Base-by-base conservation (phyloP, 257 asterid genomes). In the Scutellaria minor region DNA sequence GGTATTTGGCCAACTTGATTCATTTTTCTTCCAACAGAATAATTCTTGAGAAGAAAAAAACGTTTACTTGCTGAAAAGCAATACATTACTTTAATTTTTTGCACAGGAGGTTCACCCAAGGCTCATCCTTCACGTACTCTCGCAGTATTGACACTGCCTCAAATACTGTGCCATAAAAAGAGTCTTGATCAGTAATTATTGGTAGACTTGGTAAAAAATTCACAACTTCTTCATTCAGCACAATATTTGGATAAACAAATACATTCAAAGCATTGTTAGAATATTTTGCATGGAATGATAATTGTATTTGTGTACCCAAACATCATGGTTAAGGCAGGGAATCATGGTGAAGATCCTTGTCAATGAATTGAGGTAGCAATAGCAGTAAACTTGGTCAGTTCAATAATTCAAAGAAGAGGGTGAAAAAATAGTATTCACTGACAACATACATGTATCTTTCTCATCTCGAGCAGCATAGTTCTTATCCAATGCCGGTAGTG, bases 41-140 rank as follows among this genome's bases (percentile, higher is more conserved):
- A 59, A 8, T 5, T 57, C 7, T 64, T 48, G 24, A 77, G 9
- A 56, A 70, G 51, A 13, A n/a, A 64, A 62, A 11, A 4, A 48
- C 44, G 7, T 13, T 60, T 40, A 77, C 31, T 45, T 15, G 57
- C 64, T 62, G 60, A 62, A 83, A 60, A 54, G 48, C 20, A 72
- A 31, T 31, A 45, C 64, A 10, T 20, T 90, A 91, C 98, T 90
- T 87, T 66, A 89, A 79, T 75, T 85, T 82, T 84, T 79, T 27
- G 81, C 96, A 88, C 20, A 94, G 80, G 78, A 87, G 88, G 78
- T 85, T 87, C 86, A 87, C 70, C 97, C 98, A 94, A 39, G 95
- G 94, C 64, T 89, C 96, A 46, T 89, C 98, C 81, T 84, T 91
- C 86, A 94, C 50, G 89, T 94, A 94, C 72, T 91, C 97, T 35